These are phyloP conservation scores for Malus orientalis DNA, from an alignment of 306 rosid genomes.

Conservation along the genomic window DNA sequence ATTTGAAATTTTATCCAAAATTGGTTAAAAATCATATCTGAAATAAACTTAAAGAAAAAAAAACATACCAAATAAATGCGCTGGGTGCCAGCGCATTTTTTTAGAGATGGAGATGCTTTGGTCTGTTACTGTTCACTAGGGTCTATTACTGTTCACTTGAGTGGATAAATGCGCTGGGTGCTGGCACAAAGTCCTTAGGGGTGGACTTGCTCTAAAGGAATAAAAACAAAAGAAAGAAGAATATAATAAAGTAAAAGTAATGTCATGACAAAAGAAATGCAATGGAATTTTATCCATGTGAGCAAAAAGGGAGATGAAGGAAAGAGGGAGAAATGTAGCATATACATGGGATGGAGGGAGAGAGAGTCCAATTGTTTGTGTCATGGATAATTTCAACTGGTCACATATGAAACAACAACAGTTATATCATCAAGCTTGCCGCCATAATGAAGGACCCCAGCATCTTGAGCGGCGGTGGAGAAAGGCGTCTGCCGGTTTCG, in stretches of 20 bases:
- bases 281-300: neutral
- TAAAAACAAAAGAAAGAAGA: neutral
- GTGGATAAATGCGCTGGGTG: no score
- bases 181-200: no score
- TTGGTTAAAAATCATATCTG: no score
- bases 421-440: slow-evolving; percentile 97
- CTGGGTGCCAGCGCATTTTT: no score
- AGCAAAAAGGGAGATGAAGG: neutral
- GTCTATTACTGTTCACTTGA: no score
- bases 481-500: slow-evolving; percentile 86
- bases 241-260: neutral
- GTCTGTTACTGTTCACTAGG: no score
- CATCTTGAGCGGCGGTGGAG: slow-evolving; percentile 96
- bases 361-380: neutral
- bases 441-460: slow-evolving; percentile 83
- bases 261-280: neutral
- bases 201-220: no score
- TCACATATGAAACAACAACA: slow-evolving; percentile 75
- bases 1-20: no score
- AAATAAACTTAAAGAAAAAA: no score
- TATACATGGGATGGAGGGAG: slow-evolving; percentile 4
- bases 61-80: no score
- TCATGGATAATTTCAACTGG: slow-evolving; percentile 24
- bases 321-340: neutral
- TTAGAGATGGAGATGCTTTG: no score